These are phyloP conservation scores for Psilocybe tampanensis DNA, from an alignment of 768 basidiomycete species.

Conservation along the genomic window DNA sequence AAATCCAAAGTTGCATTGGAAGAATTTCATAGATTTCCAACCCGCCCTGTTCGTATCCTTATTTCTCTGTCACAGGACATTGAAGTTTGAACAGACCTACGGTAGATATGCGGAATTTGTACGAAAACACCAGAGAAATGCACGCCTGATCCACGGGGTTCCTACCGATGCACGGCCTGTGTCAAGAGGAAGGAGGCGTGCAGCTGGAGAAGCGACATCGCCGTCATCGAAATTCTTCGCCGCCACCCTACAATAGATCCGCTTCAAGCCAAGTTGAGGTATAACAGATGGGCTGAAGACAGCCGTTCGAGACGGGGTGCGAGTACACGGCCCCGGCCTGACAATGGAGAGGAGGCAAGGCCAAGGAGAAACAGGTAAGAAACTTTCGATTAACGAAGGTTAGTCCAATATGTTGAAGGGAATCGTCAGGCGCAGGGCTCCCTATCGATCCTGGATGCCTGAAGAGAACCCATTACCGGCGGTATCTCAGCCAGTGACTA, in stretches of 20 bases:
- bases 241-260: not conserved
- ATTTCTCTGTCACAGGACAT: not conserved
- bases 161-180: not conserved
- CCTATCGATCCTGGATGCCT: not conserved
- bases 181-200: not conserved
- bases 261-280: not conserved
- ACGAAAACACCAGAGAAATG: not conserved
- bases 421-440: not conserved
- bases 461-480: not conserved
- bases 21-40: not conserved
- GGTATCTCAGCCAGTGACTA: too few relatives aligned
- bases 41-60: not conserved
- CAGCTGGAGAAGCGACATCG: constrained; percentile 1
- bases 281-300: not conserved
- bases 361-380: not conserved
- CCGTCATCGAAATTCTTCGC: not conserved
- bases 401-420: not conserved
- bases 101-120: not conserved
- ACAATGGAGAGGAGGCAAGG: not conserved
- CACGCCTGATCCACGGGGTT: not conserved
- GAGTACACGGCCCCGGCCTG: not conserved
- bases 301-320: not conserved
- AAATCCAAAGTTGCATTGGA: not conserved
- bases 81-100: not conserved
- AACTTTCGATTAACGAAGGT: not conserved